These are phyloP conservation scores for Kodamaea sp. DNA, from an alignment of 1,139 yeast species.

Conservation along the genomic window DNA sequence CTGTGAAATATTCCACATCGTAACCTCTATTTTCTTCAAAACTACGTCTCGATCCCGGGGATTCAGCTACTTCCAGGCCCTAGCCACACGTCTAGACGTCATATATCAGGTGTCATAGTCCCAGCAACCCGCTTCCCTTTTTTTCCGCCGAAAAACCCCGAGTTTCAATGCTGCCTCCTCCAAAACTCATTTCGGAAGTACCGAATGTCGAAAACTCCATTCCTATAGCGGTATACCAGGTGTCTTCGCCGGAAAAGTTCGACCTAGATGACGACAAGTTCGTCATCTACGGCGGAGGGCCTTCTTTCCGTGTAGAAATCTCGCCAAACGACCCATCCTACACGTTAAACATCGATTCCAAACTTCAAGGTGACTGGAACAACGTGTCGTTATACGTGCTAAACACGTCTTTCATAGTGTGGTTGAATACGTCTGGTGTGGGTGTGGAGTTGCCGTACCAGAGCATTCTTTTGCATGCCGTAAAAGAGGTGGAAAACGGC, in stretches of 20 bases:
- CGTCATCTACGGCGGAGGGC: conserved; percentile 44
- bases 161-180: conserved; percentile 10
- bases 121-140: background rate
- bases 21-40: too few species aligned
- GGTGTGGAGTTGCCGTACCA: conserved; percentile 48
- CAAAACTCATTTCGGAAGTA: conserved; percentile 27
- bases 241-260: conserved; percentile 44
- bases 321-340: conserved; percentile 19
- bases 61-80: too few species aligned
- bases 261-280: conserved; percentile 42
- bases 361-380: conserved; percentile 14
- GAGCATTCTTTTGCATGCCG: conserved; percentile 39
- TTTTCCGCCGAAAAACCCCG: too few species aligned
- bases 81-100: too few species aligned
- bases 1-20: too few species aligned
- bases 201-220: conserved; percentile 49
- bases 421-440: conserved; percentile 28
- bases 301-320: conserved; percentile 17
- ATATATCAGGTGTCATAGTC: too few species aligned
- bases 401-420: conserved; percentile 37
- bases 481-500: conserved; percentile 18
- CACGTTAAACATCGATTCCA: conserved; percentile 13
- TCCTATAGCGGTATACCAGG: conserved; percentile 32
- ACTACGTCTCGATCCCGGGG: too few species aligned
- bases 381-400: conserved; percentile 37